These are phyloP conservation scores for Panaeolus cyanescens DNA, from an alignment of 768 basidiomycete species.

Conservation along the genomic window DNA sequence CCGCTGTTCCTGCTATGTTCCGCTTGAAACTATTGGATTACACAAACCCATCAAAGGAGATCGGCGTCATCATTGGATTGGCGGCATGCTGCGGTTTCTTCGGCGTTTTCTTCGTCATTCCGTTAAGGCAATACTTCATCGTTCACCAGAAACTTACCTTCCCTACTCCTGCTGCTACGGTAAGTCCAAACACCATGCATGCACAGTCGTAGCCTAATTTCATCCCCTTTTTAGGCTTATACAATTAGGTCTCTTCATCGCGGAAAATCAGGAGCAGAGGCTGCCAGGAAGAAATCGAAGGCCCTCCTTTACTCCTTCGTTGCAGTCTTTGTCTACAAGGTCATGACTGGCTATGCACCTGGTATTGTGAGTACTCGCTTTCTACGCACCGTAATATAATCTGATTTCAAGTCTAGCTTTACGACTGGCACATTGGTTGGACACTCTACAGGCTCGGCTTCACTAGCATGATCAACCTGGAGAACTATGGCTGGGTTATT, in stretches of 20 bases:
- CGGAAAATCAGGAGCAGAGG: slow-evolving; percentile 47
- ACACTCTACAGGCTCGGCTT: slow-evolving; percentile 60
- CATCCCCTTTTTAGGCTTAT: slow-evolving; percentile 41
- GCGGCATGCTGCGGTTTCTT: slow-evolving; percentile 58
- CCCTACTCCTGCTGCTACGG: slow-evolving; percentile 66
- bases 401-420: slow-evolving; percentile 35
- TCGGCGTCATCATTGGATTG: slow-evolving; percentile 57
- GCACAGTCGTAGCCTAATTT: background rate
- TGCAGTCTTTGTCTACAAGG: slow-evolving; percentile 51
- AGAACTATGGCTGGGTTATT: slow-evolving; percentile 59
- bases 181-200: slow-evolving; percentile 18
- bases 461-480: slow-evolving; percentile 57
- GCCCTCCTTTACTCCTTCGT: slow-evolving; percentile 49
- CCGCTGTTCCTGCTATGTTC: slow-evolving; percentile 63
- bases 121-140: slow-evolving; percentile 62
- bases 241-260: slow-evolving; percentile 64
- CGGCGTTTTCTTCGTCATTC: slow-evolving; percentile 68
- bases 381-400: background rate
- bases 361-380: slow-evolving; percentile 44
- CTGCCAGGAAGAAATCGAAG: slow-evolving; percentile 58
- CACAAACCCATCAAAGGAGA: slow-evolving; percentile 46
- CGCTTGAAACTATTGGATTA: slow-evolving; percentile 48
- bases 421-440: slow-evolving; percentile 69
- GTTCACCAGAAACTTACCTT: slow-evolving; percentile 64
- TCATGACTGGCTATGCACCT: slow-evolving; percentile 58